Base-by-base conservation (phyloP, 75 land plant species). In the Pseudotsuga menziesii region DNA sequence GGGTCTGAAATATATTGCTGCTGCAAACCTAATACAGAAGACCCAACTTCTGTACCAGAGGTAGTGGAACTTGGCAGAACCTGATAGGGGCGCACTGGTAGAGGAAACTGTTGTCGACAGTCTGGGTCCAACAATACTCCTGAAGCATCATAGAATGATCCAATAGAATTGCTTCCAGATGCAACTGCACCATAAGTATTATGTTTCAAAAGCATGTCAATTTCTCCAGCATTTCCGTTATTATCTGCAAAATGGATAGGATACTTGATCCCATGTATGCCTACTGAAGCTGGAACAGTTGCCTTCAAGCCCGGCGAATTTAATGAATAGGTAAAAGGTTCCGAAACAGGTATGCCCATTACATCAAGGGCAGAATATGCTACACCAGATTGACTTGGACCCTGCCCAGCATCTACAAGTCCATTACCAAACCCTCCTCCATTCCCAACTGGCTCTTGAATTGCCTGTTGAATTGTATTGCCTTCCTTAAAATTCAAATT, bases 271-370 rank as follows among this genome's bases (percentile, higher is more conserved):
- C 69, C 69, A 12, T 64, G 69, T 36, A 64, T 64, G 29, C 35
- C 41, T 16, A 64, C 29, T 16, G 69, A 17, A 64, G 69, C 69
- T 64, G 69, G 35, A 32, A 64, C 35, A 14, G 67, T 26, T 26
- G 17, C 67, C 36, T 63, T 27, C 1, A 36, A 29, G 14, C 39
- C 35, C 2, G 27, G 74, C 25, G 29, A 23, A 25, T 73, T 48
- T 73, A 73, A 73, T 44, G 26, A 44, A 9, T 75, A 59, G 54
- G 67, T 74, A 35, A 81, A 77, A 77, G 82, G 56, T 72, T 72
- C 74, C 29, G 80, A 41, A 78, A 54, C 52, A 35, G 62, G 59
- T 48, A 63, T 17, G 12, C 73, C 48, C 3, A 9, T 61, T 25
- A 67, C 41, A 56, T 58, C 71, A 16, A 75, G 4, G 39, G 11